Evolutionary conservation across 306 rosid genomes (phyloP), one percentile per base, ranked within the genome.

Genomic region (Sesbania bispinosa): DNA sequence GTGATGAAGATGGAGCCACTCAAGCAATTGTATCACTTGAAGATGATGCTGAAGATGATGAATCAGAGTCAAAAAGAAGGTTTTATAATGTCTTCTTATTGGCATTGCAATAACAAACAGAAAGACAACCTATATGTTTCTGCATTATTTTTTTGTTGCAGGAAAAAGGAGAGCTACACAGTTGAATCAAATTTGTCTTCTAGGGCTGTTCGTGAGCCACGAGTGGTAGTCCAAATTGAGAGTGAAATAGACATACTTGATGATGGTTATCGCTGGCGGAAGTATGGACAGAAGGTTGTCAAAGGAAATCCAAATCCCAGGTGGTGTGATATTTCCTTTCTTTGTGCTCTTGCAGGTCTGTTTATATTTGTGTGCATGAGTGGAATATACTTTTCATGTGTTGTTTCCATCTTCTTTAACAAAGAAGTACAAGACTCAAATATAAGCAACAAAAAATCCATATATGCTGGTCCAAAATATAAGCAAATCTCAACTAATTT

Each of bases 301-400:
- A 90, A 93, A 73, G 98, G 98, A 83, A 93, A 93, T 76, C 93
- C 98, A 68, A 93, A 93, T 53, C 98, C 98, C 1, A 93, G 98
- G 98, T 93, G 79, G 14, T n/a, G n/a, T 13, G 14, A 27, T 60
- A 35, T 18, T 55, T 21, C 38, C 63, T 59, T 58, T 66, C 51
- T 70, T 53, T 73, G 45, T 76, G 48, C 50, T 14, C 33, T 4
- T 81, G 52, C 45, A 43, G 9, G 6, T 30, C 32, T 30, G n/a
- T n/a, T 27, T 39, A 21, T 18, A 2, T 23, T 23, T 59, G 48
- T 26, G 13, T 3, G 6, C 46, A 47, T 4, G 6, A 19, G 10
- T 35, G 54, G 32, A 39, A n/a, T 32, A 18, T 41, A 46, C 39
- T 6, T 30, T 15, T 51, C 48, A 43, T 63, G 43, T 33, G 33